Base-by-base conservation (phyloP, 2,329 filamentous ascomycete genomes). In the Aspergillus persii region DNA sequence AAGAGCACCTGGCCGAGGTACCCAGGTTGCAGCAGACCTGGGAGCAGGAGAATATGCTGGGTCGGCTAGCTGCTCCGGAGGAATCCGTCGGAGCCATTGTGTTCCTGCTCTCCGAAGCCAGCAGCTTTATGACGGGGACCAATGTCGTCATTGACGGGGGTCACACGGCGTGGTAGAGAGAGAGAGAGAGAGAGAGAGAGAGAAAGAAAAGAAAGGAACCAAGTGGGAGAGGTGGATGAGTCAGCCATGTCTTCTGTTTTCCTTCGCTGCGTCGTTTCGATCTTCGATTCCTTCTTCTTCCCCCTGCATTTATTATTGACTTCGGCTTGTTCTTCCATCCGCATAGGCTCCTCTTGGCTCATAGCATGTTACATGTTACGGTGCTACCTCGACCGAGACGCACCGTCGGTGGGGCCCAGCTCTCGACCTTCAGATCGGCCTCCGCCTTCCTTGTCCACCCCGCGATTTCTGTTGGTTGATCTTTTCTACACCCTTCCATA, bases 1-100 rank as follows among this genome's bases (percentile, higher is more conserved):
- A 91, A 71, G 84, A 85, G 44, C 51, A 50, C 26, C 50, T 51
- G 15, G 44, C 48, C 8, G 46, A 56, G n/a, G 54, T 56, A 4
- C 46, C 54, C n/a, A 48, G 54, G 7, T 29, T 56, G 15, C 41
- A 48, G n/a, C 47, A 56, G 30, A 56, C 46, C 11, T 56, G 54
- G 54, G 54, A 56, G 44, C n/a, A 39, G 4, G 54, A 56, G 54
- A 56, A 51, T 15, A 56, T 56, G 54, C 54, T 56, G 33, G 54
- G 54, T 23, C 30, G 54, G 46, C 23, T 50, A 11, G 54, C 54
- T 11, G 47, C 29, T 7, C 54, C 54, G 18, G 48, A 56, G 33
- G 54, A 51, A 39, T 52, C 51, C 23, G 50, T 48, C 15, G 54
- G 54, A 9, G 48, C 47, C 12, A 52, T 48, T 1, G 29, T 51